These are phyloP conservation scores for Halocafeteria seosinensis DNA, from an alignment of 108 stramenopile genomes.

Conservation along the genomic window DNA sequence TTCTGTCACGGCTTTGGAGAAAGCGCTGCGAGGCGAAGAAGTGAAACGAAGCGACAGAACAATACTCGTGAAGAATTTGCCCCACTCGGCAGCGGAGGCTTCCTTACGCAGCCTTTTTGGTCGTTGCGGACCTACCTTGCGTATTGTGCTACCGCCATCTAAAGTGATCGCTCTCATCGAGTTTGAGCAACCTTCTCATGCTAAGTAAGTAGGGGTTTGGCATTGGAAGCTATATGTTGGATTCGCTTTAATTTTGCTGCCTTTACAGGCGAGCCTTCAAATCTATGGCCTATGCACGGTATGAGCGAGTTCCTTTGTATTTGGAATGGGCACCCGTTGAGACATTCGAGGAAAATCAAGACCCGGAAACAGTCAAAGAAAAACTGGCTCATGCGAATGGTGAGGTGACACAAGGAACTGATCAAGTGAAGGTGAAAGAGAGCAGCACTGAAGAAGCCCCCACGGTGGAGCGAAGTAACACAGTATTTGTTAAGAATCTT, in stretches of 20 bases:
- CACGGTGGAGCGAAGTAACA: conserved; percentile 17
- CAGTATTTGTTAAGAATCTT: conserved; percentile 85
- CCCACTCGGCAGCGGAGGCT: conserved; percentile 55
- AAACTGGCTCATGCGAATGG: background rate
- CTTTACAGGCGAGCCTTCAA: conserved; percentile 42
- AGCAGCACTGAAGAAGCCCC: conserved; percentile 6
- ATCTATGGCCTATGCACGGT: conserved; percentile 72
- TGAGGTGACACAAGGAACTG: background rate
- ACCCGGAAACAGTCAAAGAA: conserved; percentile 7
- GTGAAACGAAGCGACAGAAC: conserved; percentile 52
- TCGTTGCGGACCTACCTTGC: conserved; percentile 39
- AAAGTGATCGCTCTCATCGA: conserved; percentile 71
- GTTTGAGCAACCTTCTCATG: conserved; percentile 61
- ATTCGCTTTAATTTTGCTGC: too few relatives aligned
- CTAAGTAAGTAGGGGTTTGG: too few relatives aligned
- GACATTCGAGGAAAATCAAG: conserved; percentile 14
- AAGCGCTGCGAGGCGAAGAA: conserved; percentile 7
- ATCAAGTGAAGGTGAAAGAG: background rate
- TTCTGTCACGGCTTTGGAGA: conserved; percentile 58
- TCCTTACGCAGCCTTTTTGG: conserved; percentile 70
- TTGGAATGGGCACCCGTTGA: conserved; percentile 85
- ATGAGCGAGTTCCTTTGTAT: conserved; percentile 82
- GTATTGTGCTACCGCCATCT: conserved; percentile 61
- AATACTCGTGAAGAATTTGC: conserved; percentile 89
- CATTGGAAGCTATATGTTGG: too few relatives aligned